Conservation (phyloP, 495 filamentous ascomycete species). For the Lindgomyces ingoldianus region DNA sequence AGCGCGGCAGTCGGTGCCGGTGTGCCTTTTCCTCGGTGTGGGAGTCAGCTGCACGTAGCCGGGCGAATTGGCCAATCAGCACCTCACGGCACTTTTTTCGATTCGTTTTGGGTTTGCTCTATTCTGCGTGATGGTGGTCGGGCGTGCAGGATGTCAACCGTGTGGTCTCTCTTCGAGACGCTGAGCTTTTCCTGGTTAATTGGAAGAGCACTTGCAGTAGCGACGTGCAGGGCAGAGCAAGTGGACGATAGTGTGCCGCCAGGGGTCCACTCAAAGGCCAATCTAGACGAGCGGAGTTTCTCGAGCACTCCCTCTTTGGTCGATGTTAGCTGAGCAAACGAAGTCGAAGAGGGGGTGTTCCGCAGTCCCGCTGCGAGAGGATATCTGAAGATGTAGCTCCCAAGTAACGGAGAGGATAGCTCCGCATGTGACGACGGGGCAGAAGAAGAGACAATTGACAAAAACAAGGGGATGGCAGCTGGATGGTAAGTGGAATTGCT, state of each 20-base stretch:
- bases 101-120: background rate
- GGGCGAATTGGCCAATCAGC: conserved; percentile 31
- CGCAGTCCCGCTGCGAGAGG: background rate
- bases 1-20: conserved; percentile 25
- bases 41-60: conserved; percentile 30
- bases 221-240: conserved; percentile 5
- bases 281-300: background rate
- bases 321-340: background rate
- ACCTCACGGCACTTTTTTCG: conserved; percentile 14
- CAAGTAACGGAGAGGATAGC: background rate
- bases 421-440: background rate
- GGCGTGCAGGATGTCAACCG: conserved; percentile 7
- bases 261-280: background rate
- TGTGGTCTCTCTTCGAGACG: background rate
- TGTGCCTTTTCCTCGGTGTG: conserved; percentile 30
- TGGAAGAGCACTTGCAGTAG: conserved; percentile 6
- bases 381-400: conserved; percentile 1
- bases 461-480: background rate
- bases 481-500: background rate
- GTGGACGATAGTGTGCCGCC: background rate
- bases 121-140: conserved; percentile 15
- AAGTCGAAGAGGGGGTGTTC: background rate
- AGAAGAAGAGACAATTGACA: background rate
- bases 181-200: background rate
- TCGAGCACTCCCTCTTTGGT: background rate